phyloP scores from a whole-genome alignment of 192 early-diverging fungal species.

The Coemansia sp. region DNA sequence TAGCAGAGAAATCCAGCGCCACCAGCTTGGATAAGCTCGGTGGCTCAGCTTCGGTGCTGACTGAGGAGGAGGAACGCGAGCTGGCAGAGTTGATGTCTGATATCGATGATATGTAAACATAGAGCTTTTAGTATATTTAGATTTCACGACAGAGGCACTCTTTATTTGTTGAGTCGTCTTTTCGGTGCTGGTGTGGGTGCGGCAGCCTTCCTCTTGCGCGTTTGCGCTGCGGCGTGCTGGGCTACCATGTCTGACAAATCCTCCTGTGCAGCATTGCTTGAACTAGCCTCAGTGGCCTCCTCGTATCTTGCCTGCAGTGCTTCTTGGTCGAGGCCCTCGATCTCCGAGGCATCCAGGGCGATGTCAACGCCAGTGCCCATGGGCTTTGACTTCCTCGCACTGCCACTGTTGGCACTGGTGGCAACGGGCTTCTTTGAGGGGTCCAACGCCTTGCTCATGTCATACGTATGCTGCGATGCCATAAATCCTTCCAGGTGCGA shows the following conservation, averaged over 20 bases:
- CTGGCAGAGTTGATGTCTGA: conserved; percentile 81
- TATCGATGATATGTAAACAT: conserved; percentile 50
- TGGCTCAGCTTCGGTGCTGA: conserved; percentile 52
- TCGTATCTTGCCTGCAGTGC: conserved; percentile 78
- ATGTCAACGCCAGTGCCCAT: conserved; percentile 71
- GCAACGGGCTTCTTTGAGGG: conserved; percentile 49
- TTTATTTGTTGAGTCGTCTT: neutral
- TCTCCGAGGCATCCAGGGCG: conserved; percentile 85
- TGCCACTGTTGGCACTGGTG: neutral
- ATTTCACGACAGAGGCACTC: neutral
- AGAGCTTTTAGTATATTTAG: neutral
- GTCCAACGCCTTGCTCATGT: conserved; percentile 58
- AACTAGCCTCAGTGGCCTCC: conserved; percentile 53
- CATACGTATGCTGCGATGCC: conserved; percentile 92
- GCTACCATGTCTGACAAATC: conserved; percentile 89
- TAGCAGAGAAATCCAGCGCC: neutral
- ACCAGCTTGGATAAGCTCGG: neutral
- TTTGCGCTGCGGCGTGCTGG: conserved; percentile 71
- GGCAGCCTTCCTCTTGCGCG: conserved; percentile 69
- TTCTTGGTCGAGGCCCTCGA: conserved; percentile 77
- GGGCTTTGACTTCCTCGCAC: conserved; percentile 55
- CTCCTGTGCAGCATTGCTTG: conserved; percentile 49
- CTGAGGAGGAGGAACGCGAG: conserved; percentile 89
- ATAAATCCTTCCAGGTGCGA: conserved; percentile 77
- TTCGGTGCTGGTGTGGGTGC: conserved; percentile 44